phyloP scores from a whole-genome alignment of 805 yeast species.

The Pichia rugopelliculosa region DNA sequence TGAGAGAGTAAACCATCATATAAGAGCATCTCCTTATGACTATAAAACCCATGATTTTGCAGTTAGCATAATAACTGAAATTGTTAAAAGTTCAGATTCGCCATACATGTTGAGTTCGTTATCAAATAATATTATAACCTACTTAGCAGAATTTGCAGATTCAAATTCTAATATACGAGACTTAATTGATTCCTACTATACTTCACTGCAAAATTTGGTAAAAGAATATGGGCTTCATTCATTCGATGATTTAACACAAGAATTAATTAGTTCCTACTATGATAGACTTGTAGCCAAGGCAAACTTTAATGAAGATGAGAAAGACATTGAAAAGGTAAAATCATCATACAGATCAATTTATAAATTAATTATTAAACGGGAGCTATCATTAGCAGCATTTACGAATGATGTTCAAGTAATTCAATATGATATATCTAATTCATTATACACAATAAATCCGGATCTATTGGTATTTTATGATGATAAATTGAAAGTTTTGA shows the following conservation, averaged over 20 bases:
- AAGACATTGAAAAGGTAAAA: neutral
- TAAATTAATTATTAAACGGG: neutral
- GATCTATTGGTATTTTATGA: neutral
- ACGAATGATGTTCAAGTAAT: neutral
- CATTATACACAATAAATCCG: neutral
- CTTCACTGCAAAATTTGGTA: neutral
- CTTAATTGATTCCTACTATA: neutral
- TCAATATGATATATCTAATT: neutral
- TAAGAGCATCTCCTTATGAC: neutral
- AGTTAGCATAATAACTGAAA: neutral
- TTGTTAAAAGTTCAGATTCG: neutral
- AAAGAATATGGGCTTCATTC: neutral
- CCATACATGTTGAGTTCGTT: neutral
- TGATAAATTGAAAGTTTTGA: neutral
- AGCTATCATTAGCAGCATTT: neutral
- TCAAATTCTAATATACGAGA: too few relatives aligned
- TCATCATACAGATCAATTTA: neutral
- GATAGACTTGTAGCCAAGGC: neutral
- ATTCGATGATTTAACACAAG: constrained; percentile 1
- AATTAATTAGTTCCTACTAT: neutral
- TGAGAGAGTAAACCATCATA: neutral
- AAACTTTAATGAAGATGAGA: neutral
- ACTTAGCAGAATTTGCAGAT: neutral
- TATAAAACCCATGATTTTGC: neutral
- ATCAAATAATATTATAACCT: neutral